Base-by-base conservation (phyloP, 2,329 filamentous ascomycete species). In the Elsinoe necatrix region DNA sequence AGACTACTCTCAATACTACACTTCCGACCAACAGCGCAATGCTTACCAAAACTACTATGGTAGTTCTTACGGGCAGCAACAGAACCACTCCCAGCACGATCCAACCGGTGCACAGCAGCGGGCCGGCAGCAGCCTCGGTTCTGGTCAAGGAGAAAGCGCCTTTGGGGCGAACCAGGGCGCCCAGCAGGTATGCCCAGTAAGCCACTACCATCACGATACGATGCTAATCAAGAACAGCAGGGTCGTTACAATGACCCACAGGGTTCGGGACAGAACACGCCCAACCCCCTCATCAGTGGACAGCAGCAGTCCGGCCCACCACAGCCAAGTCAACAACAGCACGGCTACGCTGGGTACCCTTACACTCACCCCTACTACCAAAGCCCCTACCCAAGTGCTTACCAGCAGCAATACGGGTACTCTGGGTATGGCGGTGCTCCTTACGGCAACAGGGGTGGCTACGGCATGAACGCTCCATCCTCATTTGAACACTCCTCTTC, bases 201-300 rank as follows among this genome's bases (percentile, higher is more conserved):
- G 16, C 11, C 11, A n/a, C 11, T 43, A 5, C 25, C 3, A 8
- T n/a, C 31, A 29, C 20, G 29, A 56, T 23, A n/a, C 34, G 21
- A 56, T 59, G 18, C 56, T 58, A 57, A 60, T 61, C 48, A 62
- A 79, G 90, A 89, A 69, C 83, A 86, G 37, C 88, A 91, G 69
- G 87, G 83, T 69, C 86, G 85, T 63, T 85, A 85, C 66, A 80
- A 82, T 61, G 89, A 95, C 56, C 80, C 81, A 60, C 87, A 90
- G 66, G 89, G 86, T 75, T 95, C 89, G 69, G 92, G 90, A 43
- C 86, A 93, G 70, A 92, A 86, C 65, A 96, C 91, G 1, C 91
- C 92, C 34, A 93, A 95, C 74, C 90, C 91, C 25, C 79, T 85
- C 39, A 71, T 81, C 59, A 78, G 78, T 58, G 75, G 72, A 54